phyloP scores from a whole-genome alignment of 2,329 filamentous ascomycete genomes.

The Venturiaceae sp. region DNA sequence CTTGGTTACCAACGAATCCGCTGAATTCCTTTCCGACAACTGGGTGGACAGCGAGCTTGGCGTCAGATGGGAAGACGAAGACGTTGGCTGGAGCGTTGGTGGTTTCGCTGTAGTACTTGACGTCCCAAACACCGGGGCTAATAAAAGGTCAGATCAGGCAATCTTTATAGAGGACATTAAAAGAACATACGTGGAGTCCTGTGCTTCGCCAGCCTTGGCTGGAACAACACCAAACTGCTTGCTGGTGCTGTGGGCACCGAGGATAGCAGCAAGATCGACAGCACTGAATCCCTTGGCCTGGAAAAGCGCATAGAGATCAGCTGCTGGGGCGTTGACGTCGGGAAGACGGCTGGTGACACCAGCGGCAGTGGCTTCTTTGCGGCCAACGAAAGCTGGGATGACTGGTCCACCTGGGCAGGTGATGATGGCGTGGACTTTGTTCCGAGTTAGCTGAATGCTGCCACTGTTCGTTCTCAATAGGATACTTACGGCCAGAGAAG shows the following conservation, averaged over 20 bases:
- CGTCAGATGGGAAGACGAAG: constrained; percentile 20
- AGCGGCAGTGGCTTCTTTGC: constrained; percentile 1
- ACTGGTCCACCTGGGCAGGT: constrained; percentile 42
- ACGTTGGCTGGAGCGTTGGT: constrained; percentile 14
- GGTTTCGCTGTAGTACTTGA: constrained; percentile 16
- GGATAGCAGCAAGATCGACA: constrained; percentile 41
- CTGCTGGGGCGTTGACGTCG: constrained; percentile 26
- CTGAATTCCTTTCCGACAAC: constrained; percentile 20
- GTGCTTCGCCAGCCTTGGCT: constrained; percentile 11
- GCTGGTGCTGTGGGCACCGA: constrained; percentile 44
- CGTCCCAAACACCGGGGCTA: no score
- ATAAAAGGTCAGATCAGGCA: no score
- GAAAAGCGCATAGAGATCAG: constrained; percentile 38
- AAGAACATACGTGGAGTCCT: constrained; percentile 9
- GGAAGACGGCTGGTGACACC: constrained; percentile 15
- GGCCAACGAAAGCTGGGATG: constrained; percentile 31
- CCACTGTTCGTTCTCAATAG: no score
- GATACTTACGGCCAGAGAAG: constrained; percentile 26
- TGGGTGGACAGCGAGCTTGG: constrained; percentile 16
- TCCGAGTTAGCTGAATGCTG: no score
- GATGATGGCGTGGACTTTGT: constrained; percentile 34
- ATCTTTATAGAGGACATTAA: no score
- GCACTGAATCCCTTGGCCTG: constrained; percentile 40
- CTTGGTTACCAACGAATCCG: constrained; percentile 22
- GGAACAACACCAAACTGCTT: constrained; percentile 37